Evolutionary conservation across 1,284 basidiomycete genomes (phyloP), one percentile per base, ranked within the genome.

Genomic region (Mycosarcoma mackinlayi): DNA sequence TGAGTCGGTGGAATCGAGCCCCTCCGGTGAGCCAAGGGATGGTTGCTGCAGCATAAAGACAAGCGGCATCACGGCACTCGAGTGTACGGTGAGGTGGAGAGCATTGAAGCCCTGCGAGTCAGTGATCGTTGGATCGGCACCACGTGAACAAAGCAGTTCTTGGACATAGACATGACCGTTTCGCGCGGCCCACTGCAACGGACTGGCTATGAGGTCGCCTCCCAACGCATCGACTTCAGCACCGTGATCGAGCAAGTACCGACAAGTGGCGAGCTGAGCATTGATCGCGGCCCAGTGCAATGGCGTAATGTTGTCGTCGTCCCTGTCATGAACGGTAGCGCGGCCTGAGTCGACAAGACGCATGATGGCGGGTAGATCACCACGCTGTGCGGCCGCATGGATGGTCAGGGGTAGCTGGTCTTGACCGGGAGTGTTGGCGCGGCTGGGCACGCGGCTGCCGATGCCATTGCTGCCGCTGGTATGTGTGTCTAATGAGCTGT

Each of bases 211-310:
- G 28, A 99, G 88, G 79, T 98, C 95, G 6, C 96, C 96, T 18
- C 96, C 96, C 9, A 92, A 85, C 6, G 93, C 92, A 76, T 99
- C 94, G 14, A 98, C 90, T 49, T 96, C 91, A 0, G 96, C 95
- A n/a, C 94, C 95, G 73, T 92, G 89, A 67, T 95, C 92, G 24
- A 98, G 85, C 10, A 99, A 55, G 24, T 76, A 62, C 6, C 58
- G 53, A 47, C 77, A 77, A 13, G 71, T 69, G 10, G 57, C 61
- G 11, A 77, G 61, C 77, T 95, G 93, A 1, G 91, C 92, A 76
- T 95, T 95, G 79, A 95, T 94, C 4, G 94, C 90, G 3, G 96
- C 93, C 95, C 95, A 98, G 82, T 98, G 95, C 5, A 98, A 87
- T 0, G 95, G 91, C 0, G 94, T 95, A 75, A 98, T 93, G 75